Evolutionary conservation across 331 rosid species (phyloP), one percentile per base, ranked within the genome.

Genomic region (Ulmus americana): DNA sequence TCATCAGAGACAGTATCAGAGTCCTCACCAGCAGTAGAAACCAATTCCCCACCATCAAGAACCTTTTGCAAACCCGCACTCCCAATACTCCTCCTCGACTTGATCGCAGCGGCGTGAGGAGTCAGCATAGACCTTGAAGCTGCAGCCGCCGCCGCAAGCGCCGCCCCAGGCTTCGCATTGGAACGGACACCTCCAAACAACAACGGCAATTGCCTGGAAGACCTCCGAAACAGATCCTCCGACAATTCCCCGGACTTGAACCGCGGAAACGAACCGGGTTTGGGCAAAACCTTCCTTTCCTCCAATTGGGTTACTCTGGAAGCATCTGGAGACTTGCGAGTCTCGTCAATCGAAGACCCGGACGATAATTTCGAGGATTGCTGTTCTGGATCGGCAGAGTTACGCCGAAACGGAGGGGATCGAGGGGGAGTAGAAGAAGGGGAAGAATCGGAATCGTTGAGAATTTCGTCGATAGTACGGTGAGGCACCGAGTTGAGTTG

Each of bases 111-210:
- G 1, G 95, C 95, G 51, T 94, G 98, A 0, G 98, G 98, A 0
- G 95, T 73, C 5, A 86, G 91, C 20, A 79, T 70, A 45, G 95
- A 81, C 82, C 98, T 85, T 4, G 97, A 85, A 5, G 98, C 91
- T 0, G 98, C 98, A 0, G 86, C 95, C 0, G 98, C 98, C 0
- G 95, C 98, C 0, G 98, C 97, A 15, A 94, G 80, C 10, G 98
- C 98, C 12, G 86, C 97, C 41, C 98, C 98, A 6, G 98, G 97
- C 76, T 90, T 94, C 12, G 85, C 95, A 57, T 81, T 89, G 52
- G 95, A 79, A 20, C 90, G 79, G n/a, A 89, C 86, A 11, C 90
- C 91, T 3, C 77, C 82, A 0, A 94, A 71, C 38, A 94, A 78
- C 58, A 95, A 83, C 45, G 86, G 77, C 73, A 90, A 80, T 0